These are phyloP conservation scores for Colletotrichum costaricense DNA, from an alignment of 2,329 filamentous ascomycete genomes.

Conservation along the genomic window DNA sequence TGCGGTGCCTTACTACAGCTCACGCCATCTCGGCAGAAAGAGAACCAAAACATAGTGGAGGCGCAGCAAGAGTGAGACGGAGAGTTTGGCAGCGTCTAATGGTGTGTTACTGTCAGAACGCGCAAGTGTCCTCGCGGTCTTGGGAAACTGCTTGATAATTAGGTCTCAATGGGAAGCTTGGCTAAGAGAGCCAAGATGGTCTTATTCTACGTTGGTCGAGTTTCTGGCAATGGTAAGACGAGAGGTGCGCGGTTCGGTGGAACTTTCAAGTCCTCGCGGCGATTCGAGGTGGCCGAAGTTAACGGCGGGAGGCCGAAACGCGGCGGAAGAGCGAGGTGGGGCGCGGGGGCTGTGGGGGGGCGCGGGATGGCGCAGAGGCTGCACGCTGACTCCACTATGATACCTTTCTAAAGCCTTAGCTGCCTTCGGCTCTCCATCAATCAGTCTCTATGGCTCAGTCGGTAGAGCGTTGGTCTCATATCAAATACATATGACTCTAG, in stretches of 20 bases:
- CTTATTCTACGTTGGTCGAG: not conserved
- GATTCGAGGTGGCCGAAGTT: not conserved
- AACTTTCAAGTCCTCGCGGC: not conserved
- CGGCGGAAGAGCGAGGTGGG: not conserved
- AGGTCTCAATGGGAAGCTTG: not conserved
- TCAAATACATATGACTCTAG: slow-evolving; percentile 15
- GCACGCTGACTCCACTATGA: not conserved
- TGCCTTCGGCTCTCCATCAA: fast-evolving
- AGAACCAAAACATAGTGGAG: not conserved
- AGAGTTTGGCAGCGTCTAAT: not conserved
- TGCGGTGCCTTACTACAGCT: not conserved
- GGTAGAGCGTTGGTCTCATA: slow-evolving; percentile 37
- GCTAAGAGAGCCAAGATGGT: not conserved
- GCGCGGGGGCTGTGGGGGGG: not conserved
- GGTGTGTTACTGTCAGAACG: not conserved
- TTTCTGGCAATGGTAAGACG: not conserved
- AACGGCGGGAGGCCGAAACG: not conserved
- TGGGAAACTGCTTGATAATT: not conserved
- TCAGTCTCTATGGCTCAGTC: slow-evolving; percentile 32
- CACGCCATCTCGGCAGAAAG: not conserved
- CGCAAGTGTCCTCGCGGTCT: slow-evolving; percentile 23
- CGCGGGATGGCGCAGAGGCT: not conserved
- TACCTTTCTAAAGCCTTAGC: not conserved
- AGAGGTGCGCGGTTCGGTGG: not conserved
- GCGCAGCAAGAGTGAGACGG: not conserved